A percentile compares a stretch with the other conserved stretches of the same genome.
phyloP scores from a whole-genome alignment of 1,284 basidiomycete species.

The Apiotrichum montevideense region DNA sequence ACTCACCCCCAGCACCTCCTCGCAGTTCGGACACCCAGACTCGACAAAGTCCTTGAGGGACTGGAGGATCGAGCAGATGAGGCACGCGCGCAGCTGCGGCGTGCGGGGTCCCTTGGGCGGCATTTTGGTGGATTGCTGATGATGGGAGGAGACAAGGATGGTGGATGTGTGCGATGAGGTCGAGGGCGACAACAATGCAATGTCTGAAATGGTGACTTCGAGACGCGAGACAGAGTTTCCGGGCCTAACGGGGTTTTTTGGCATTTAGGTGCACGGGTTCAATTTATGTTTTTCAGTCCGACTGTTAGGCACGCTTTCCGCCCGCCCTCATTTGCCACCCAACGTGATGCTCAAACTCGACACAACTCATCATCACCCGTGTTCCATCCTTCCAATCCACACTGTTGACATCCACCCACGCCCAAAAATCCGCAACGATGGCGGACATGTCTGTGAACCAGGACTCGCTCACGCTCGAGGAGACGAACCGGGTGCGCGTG shows the following conservation, averaged over 20 bases:
- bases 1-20: slow-evolving; percentile 82
- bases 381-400: not conserved
- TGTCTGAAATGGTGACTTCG: no score
- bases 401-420: not conserved
- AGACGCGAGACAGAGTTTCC: no score
- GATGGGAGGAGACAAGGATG: not conserved
- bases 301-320: no score
- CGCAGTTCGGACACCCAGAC: slow-evolving; percentile 92
- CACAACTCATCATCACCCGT: not conserved
- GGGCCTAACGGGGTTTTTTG: no score
- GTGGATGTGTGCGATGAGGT: no score
- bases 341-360: not conserved
- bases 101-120: slow-evolving; percentile 26
- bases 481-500: slow-evolving; percentile 96
- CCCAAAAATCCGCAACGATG: slow-evolving; percentile 7
- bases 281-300: no score
- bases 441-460: slow-evolving; percentile 48
- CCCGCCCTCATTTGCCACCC: slow-evolving; percentile 18
- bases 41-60: slow-evolving; percentile 75
- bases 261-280: no score
- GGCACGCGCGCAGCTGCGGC: slow-evolving; percentile 70
- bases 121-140: slow-evolving; percentile 11
- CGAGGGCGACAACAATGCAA: no score
- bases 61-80: slow-evolving; percentile 87
- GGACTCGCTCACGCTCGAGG: slow-evolving; percentile 75